Percentiles rank a stretch among this genome's conserved stretches.
Conservation (phyloP, 1,139 yeast species). For the Taiozyma sp. region DNA sequence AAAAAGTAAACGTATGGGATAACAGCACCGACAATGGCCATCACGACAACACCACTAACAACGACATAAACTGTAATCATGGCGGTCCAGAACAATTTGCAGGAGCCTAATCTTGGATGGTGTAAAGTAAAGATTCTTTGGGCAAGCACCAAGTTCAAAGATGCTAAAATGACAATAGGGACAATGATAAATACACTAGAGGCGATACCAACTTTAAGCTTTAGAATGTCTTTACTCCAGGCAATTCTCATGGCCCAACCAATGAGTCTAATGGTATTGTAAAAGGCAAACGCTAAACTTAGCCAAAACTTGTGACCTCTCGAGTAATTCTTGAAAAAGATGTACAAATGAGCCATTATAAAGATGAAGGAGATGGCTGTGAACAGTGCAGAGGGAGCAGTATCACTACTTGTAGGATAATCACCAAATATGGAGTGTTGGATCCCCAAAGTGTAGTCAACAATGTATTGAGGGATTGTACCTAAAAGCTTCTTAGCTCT, state of each 20-base stretch:
- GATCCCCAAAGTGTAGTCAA: constrained; percentile 32
- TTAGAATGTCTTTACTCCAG: constrained; percentile 50
- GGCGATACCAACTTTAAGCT: constrained; percentile 50
- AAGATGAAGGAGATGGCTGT: constrained; percentile 49
- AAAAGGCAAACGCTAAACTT: constrained; percentile 50
- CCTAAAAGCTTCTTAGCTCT: constrained; percentile 26
- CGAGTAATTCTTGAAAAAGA: constrained; percentile 46
- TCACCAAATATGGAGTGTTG: constrained; percentile 53
- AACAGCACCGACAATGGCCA: constrained; percentile 66
- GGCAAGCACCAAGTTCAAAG: constrained; percentile 62
- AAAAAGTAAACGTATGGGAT: constrained; percentile 61
- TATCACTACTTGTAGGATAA: constrained; percentile 51
- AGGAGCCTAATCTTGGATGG: constrained; percentile 72
- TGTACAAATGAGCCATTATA: constrained; percentile 40
- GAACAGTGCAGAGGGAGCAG: constrained; percentile 61
- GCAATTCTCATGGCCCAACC: constrained; percentile 59
- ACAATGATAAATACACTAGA: constrained; percentile 55
- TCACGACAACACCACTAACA: constrained; percentile 54
- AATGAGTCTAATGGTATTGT: constrained; percentile 46
- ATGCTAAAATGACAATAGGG: constrained; percentile 51
- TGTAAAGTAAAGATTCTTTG: constrained; percentile 80
- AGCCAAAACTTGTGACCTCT: constrained; percentile 66
- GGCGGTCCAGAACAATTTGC: constrained; percentile 45
- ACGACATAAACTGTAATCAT: constrained; percentile 51
- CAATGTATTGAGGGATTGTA: constrained; percentile 34